phyloP scores from a whole-genome alignment of 108 stramenopile genomes.

The Aureococcus anophagefferens region DNA sequence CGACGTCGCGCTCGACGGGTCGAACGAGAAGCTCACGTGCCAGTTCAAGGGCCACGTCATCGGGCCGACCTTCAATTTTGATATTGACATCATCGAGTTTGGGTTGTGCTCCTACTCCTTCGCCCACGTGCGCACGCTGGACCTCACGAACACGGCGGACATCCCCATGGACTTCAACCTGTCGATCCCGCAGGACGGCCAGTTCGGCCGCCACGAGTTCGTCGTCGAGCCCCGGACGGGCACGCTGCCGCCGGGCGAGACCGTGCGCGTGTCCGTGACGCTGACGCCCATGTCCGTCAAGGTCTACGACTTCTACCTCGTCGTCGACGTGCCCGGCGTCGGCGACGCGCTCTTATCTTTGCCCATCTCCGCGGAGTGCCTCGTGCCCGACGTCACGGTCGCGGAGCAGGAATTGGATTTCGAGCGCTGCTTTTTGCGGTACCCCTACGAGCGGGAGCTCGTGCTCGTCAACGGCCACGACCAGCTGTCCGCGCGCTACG shows the following conservation, averaged over 20 bases:
- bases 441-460: conserved; percentile 37
- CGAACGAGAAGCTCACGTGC: conserved; percentile 33
- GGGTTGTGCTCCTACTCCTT: conserved; percentile 43
- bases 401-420: conserved; percentile 22
- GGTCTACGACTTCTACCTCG: conserved; percentile 32
- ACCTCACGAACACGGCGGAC: conserved; percentile 43
- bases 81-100: conserved; percentile 38
- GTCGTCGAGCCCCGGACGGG: conserved; percentile 27
- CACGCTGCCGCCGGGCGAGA: conserved; percentile 21
- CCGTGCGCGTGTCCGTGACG: conserved; percentile 11
- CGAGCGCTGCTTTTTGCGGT: conserved; percentile 42
- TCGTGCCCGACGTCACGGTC: conserved; percentile 15
- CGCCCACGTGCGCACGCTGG: conserved; percentile 16
- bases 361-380: conserved; percentile 45
- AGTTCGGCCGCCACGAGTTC: conserved; percentile 34
- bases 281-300: conserved; percentile 41
- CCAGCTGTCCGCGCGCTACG: conserved; percentile 33
- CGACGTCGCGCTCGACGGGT: conserved; percentile 37
- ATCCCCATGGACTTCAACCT: conserved; percentile 41
- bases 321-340: conserved; percentile 42
- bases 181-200: conserved; percentile 45
- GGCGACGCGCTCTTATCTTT: conserved; percentile 38
- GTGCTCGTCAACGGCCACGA: conserved; percentile 28
- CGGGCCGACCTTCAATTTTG: conserved; percentile 51
- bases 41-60: conserved; percentile 45